These are phyloP conservation scores for Fomitiporia mediterranea DNA, from an alignment of 1,284 basidiomycete species.

Conservation along the genomic window DNA sequence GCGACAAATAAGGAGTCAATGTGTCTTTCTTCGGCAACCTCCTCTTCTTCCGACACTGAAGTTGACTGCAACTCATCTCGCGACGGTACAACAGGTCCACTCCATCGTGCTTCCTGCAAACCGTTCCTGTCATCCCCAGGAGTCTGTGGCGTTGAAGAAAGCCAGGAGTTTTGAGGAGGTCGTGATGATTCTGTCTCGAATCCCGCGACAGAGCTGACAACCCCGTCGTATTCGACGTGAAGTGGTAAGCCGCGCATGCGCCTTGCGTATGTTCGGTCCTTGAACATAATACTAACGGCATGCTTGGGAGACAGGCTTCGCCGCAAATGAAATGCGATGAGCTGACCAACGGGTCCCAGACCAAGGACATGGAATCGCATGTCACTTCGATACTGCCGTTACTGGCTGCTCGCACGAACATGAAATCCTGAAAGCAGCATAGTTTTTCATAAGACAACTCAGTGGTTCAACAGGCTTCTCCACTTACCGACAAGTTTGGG, in stretches of 20 bases:
- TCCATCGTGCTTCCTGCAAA: not conserved
- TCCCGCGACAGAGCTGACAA: slow-evolving; percentile 37
- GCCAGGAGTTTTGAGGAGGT: slow-evolving; percentile 18
- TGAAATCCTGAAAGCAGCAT: slow-evolving; percentile 7
- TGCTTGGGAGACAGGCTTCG: slow-evolving; percentile 47
- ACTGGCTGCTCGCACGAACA: slow-evolving; percentile 7
- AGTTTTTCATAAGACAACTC: too few relatives aligned
- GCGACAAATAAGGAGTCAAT: slow-evolving; percentile 80
- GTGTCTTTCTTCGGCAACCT: not conserved
- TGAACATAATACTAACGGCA: slow-evolving; percentile 67
- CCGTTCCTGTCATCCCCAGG: slow-evolving; percentile 20
- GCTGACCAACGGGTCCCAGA: slow-evolving; percentile 76
- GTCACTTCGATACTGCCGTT: slow-evolving; percentile 21
- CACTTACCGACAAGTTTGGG: too few relatives aligned
- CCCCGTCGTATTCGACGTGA: slow-evolving; percentile 45
- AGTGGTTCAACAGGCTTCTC: too few relatives aligned
- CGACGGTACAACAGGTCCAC: not conserved
- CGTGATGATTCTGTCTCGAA: slow-evolving; percentile 43
- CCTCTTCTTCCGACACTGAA: not conserved
- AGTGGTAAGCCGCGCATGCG: slow-evolving; percentile 33
- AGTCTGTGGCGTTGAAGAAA: too few relatives aligned
- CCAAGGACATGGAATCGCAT: slow-evolving; percentile 78
- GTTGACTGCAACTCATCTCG: not conserved
- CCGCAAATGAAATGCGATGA: slow-evolving; percentile 77
- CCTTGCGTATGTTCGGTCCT: slow-evolving; percentile 35